These are phyloP conservation scores for Salix koriyanagi DNA, from an alignment of 345 rosid genomes.

Conservation along the genomic window DNA sequence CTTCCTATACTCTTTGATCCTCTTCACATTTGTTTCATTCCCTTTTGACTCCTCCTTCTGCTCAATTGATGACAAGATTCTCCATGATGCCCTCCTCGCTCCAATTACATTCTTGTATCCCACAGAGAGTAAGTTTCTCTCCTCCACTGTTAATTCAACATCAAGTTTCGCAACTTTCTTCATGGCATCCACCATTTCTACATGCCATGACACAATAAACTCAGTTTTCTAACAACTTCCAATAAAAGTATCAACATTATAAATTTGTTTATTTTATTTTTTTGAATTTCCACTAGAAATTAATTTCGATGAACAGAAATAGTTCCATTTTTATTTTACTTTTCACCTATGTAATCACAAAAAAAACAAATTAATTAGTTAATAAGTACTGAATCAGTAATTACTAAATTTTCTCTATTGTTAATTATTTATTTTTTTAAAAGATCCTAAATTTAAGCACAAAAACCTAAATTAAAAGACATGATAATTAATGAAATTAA, in stretches of 20 bases:
- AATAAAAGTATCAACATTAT: background rate
- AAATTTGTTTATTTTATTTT: background rate
- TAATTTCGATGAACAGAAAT: background rate
- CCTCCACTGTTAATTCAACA: slow-evolving; percentile 51
- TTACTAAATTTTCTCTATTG: background rate
- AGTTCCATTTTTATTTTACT: background rate
- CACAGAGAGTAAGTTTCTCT: slow-evolving; percentile 62
- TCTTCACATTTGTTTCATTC: slow-evolving; percentile 40
- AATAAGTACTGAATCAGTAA: background rate
- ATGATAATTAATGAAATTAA: background rate
- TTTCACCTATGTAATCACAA: background rate
- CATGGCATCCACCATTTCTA: slow-evolving; percentile 70
- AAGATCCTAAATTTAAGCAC: background rate
- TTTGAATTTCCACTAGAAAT: background rate
- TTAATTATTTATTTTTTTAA: background rate
- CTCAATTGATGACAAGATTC: slow-evolving; percentile 61
- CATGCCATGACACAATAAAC: background rate
- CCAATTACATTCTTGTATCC: slow-evolving; percentile 73
- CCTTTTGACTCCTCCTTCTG: slow-evolving; percentile 63
- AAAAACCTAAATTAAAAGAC: background rate
- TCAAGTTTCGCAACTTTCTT: slow-evolving; percentile 54
- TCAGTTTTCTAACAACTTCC: background rate
- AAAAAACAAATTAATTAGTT: background rate
- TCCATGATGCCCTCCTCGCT: slow-evolving; percentile 61
- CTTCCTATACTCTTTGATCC: slow-evolving; percentile 45